Percentiles rank a stretch among this genome's conserved stretches.
These are phyloP conservation scores for Mrakia hoshinonis DNA, from an alignment of 768 basidiomycete species.

Conservation along the genomic window DNA sequence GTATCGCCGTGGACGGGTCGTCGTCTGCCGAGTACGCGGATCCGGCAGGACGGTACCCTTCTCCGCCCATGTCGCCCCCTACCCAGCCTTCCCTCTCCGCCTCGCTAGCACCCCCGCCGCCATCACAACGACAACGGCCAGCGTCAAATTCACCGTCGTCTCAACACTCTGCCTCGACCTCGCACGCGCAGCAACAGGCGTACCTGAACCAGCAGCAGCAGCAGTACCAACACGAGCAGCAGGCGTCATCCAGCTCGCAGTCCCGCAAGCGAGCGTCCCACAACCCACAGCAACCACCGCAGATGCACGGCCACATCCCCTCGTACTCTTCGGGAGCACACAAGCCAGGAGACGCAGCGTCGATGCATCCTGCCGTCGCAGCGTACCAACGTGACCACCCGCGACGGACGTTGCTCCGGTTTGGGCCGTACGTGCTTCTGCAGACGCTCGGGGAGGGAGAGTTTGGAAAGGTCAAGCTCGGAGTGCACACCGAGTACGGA, in stretches of 20 bases:
- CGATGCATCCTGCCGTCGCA: conserved; percentile 41
- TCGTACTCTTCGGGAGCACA: background rate
- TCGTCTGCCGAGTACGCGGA: background rate
- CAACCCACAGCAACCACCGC: conserved; percentile 32
- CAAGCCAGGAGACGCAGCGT: conserved; percentile 32
- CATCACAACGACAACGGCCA: conserved; percentile 1
- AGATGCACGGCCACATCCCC: background rate
- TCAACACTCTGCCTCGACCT: background rate
- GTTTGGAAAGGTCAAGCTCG: conserved; percentile 98
- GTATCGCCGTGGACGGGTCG: background rate
- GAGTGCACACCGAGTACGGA: conserved; percentile 82
- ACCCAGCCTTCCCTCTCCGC: conserved; percentile 9
- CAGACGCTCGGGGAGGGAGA: conserved; percentile 98
- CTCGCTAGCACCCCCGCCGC: background rate
- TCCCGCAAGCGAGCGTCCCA: conserved; percentile 37
- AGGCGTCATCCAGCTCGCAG: background rate
- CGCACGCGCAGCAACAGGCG: background rate
- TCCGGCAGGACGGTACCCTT: conserved; percentile 19
- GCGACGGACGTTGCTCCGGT: conserved; percentile 45
- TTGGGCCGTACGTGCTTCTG: conserved; percentile 88
- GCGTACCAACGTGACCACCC: conserved; percentile 40
- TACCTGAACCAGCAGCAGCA: background rate
- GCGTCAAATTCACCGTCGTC: background rate
- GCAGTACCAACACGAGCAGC: background rate
- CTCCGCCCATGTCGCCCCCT: conserved; percentile 25